Evolutionary conservation across 1,284 basidiomycete species (phyloP).

Genomic region (Boletus semigastroideus): DNA sequence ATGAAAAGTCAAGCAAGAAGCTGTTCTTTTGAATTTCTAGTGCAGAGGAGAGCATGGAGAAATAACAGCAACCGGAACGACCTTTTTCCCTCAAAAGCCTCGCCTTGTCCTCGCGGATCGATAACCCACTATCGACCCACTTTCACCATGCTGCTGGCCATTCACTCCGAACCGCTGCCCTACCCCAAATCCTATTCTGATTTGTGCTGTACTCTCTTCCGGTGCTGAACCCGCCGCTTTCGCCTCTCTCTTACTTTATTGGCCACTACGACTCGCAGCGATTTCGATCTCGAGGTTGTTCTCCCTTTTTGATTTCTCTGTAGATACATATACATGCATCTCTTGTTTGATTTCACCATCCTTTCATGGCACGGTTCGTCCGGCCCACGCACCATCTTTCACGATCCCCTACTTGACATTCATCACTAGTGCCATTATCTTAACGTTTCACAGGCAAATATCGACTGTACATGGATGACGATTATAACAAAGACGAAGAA

Average conservation of each 20-base stretch:
- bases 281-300: no score
- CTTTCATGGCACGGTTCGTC: neutral
- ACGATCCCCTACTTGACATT: constrained; percentile 6
- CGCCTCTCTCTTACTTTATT: neutral
- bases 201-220: neutral
- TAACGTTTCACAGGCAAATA: constrained; percentile 1
- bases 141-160: neutral
- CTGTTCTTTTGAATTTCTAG: constrained; percentile 57
- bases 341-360: constrained; percentile 1
- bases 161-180: neutral
- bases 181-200: neutral
- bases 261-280: no score
- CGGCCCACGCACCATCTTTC: constrained; percentile 9
- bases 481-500: neutral
- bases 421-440: constrained; percentile 3
- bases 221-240: neutral
- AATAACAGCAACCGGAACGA: neutral
- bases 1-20: constrained; percentile 71
- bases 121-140: constrained; percentile 5
- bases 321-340: constrained; percentile 15
- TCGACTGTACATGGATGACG: constrained; percentile 12
- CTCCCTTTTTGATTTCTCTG: neutral
- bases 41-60: neutral
- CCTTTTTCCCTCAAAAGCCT: constrained; percentile 11
- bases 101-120: constrained; percentile 15